phyloP scores from a whole-genome alignment of 352 stramenopile genomes.

The Pythium dissotocum region DNA sequence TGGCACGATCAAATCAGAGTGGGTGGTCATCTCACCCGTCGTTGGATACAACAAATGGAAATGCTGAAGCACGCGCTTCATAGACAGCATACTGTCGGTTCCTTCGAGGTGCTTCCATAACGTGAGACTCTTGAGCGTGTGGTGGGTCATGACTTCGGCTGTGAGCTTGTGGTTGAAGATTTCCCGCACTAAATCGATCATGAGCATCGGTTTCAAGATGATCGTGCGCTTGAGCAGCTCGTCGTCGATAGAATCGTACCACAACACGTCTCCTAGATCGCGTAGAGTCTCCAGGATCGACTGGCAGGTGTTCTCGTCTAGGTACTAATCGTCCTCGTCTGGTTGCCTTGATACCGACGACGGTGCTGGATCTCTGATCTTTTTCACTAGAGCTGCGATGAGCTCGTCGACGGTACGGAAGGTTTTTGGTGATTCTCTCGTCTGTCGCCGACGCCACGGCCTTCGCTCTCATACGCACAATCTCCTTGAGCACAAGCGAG shows the following conservation, averaged over 20 bases:
- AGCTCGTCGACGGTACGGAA: not conserved
- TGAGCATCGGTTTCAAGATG: constrained; percentile 3
- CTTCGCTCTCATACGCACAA: too few species aligned
- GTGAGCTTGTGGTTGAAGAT: constrained; percentile 13
- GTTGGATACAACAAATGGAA: constrained; percentile 16
- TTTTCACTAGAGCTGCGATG: not conserved
- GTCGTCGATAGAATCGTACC: constrained; percentile 1
- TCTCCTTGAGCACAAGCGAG: too few species aligned
- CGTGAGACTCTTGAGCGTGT: not conserved
- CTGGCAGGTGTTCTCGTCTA: not conserved
- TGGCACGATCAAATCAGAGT: too few species aligned
- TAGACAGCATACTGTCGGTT: not conserved
- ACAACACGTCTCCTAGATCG: constrained; percentile 15
- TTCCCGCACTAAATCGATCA: constrained; percentile 18
- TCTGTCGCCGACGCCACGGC: too few species aligned
- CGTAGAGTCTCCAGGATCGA: constrained; percentile 10
- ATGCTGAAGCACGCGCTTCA: constrained; percentile 26
- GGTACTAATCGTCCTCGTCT: not conserved
- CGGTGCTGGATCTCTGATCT: too few species aligned
- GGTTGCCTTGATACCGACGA: too few species aligned
- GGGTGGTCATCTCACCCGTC: not conserved
- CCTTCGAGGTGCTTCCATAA: not conserved
- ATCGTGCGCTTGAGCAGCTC: not conserved
- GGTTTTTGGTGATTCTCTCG: too few species aligned
- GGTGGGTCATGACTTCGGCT: not conserved